Evolutionary conservation across 495 filamentous ascomycete genomes (phyloP), one percentile per base, ranked within the genome.

Genomic region (Podospora fimiseda): DNA sequence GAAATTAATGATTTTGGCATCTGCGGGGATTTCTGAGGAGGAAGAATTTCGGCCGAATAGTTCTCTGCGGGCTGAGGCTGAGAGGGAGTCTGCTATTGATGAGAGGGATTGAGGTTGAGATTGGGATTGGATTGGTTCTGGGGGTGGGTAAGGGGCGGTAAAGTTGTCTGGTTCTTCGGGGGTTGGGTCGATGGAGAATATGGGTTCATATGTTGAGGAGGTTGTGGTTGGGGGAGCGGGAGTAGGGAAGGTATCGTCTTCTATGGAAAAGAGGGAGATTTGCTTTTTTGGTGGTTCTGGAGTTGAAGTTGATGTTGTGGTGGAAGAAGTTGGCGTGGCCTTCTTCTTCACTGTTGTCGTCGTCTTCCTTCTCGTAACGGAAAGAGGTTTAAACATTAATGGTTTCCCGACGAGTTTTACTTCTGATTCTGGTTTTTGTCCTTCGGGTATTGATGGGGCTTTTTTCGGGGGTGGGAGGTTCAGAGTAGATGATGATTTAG

Each of bases 331-430:
- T 20, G 50, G 30, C 8, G 16, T 19, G 7, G 38, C 3, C 11
- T 37, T 38, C 49, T 61, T 60, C 41, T 57, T 54, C 27, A 59
- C 63, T 36, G 52, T 59, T 16, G 58, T 55, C 24, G 19, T 44
- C 23, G 52, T 52, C 50, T 84, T 86, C 43, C 84, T 86, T 39
- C 86, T 73, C 16, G 79, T 78, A 8, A 95, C 89, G 2, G 89
- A 94, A 20, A 95, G 66, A 1, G 90, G 90, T 64, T 85, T 89
- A 68, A 96, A 95, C 81, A 89, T 90, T 61, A 87, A 81, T 18
- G 88, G 77, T 56, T 89, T 91, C 5, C 86, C 88, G 36, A 84
- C 79, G 14, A 86, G 58, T 62, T 89, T 85, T 11, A 86, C 76
- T 43, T 87, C 80, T 18, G 74, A 73, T 6, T 71, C 74, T n/a